These are phyloP conservation scores for Daldinia sp. DNA, from an alignment of 2,329 filamentous ascomycete species.

Conservation along the genomic window DNA sequence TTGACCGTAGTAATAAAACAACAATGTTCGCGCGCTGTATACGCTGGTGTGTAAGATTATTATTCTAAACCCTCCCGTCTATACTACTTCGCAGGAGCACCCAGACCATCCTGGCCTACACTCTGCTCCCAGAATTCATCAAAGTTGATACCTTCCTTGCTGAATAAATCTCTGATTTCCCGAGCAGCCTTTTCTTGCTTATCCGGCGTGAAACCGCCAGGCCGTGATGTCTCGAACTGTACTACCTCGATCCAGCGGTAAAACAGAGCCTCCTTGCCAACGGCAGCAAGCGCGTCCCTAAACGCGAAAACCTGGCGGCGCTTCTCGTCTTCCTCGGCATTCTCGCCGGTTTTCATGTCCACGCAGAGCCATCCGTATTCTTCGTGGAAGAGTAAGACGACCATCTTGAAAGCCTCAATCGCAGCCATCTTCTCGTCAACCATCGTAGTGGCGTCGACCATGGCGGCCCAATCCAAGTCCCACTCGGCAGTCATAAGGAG, in stretches of 20 bases:
- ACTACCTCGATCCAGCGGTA: conserved; percentile 93
- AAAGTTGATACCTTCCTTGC: conserved; percentile 80
- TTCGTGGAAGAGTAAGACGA: conserved; percentile 74
- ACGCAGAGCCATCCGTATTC: conserved; percentile 77
- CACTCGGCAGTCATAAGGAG: conserved; percentile 84
- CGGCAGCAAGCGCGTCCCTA: conserved; percentile 74
- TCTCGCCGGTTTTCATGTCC: conserved; percentile 58
- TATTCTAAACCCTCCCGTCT: background rate
- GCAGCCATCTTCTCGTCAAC: conserved; percentile 68
- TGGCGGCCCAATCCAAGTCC: conserved; percentile 85
- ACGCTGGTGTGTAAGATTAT: background rate
- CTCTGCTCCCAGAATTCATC: conserved; percentile 78
- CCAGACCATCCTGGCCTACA: conserved; percentile 52
- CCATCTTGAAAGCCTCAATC: conserved; percentile 73
- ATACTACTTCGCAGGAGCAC: conserved; percentile 1
- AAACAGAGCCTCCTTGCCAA: conserved; percentile 89
- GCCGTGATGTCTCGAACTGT: conserved; percentile 82
- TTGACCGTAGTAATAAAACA: background rate
- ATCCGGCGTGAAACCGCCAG: conserved; percentile 79
- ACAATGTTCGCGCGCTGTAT: background rate
- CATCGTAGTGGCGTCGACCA: conserved; percentile 76
- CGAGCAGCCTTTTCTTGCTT: conserved; percentile 75
- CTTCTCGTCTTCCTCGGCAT: conserved; percentile 66
- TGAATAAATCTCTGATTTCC: conserved; percentile 79
- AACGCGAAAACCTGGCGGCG: conserved; percentile 81